These are phyloP conservation scores for Sporisorium sorghi DNA, from an alignment of 1,284 basidiomycete species.

Conservation along the genomic window DNA sequence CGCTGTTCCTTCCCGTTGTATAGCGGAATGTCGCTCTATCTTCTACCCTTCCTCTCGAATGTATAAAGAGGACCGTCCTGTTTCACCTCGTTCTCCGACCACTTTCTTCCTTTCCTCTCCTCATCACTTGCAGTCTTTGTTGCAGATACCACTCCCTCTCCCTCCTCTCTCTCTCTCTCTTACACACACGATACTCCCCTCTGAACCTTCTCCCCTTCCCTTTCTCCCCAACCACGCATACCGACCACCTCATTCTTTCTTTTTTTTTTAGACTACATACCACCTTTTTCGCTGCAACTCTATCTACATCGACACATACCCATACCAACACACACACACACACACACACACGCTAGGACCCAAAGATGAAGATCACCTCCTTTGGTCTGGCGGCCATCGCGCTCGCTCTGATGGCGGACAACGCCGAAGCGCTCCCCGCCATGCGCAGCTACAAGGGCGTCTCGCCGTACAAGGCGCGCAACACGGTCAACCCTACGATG, in stretches of 20 bases:
- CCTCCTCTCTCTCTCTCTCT: slow-evolving; percentile 19
- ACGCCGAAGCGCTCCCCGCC: slow-evolving; percentile 44
- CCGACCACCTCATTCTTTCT: slow-evolving; percentile 8
- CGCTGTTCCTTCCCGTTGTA: not conserved
- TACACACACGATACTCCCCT: slow-evolving; percentile 2
- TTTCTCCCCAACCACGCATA: slow-evolving; percentile 1
- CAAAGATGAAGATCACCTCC: slow-evolving; percentile 49
- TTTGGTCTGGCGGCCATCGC: slow-evolving; percentile 48
- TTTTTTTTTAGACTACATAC: no score
- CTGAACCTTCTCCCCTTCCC: slow-evolving; percentile 8
- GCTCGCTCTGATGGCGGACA: slow-evolving; percentile 46
- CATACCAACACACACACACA: no score
- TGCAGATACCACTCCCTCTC: slow-evolving; percentile 19
- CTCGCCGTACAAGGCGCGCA: slow-evolving; percentile 39
- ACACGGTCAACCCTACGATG: slow-evolving; percentile 23
- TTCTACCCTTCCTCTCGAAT: slow-evolving; percentile 7
- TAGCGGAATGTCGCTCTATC: not conserved
- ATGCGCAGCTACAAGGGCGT: slow-evolving; percentile 48
- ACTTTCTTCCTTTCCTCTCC: slow-evolving; percentile 21
- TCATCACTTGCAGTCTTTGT: slow-evolving; percentile 44
- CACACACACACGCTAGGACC: not conserved
- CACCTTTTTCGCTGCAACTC: not conserved
- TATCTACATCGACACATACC: slow-evolving; percentile 1
- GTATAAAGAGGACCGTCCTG: slow-evolving; percentile 27
- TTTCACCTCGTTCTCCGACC: slow-evolving; percentile 21